Evolutionary conservation across 2,329 filamentous ascomycete genomes (phyloP).

Genomic region (Alternaria arbusti): DNA sequence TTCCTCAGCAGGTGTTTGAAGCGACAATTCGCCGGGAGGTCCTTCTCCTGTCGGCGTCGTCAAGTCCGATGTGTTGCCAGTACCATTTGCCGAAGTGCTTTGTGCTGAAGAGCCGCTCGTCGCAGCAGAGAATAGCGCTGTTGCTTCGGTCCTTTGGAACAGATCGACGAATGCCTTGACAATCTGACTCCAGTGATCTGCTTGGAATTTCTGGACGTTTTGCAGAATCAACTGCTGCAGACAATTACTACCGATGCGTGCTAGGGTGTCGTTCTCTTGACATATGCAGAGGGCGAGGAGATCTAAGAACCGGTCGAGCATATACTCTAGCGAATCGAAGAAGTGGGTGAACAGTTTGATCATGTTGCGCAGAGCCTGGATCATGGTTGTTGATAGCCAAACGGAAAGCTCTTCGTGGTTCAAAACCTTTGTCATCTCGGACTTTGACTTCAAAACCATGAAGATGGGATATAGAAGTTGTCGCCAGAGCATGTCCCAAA

Average conservation of each 20-base stretch:
- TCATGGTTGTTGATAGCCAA: slow-evolving; percentile 99
- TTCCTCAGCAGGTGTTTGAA: slow-evolving; percentile 42
- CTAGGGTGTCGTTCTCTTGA: slow-evolving; percentile 98
- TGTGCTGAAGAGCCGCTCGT: slow-evolving; percentile 53
- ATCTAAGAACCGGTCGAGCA: slow-evolving; percentile 97
- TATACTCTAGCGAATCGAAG: slow-evolving; percentile 93
- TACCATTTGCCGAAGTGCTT: slow-evolving; percentile 59
- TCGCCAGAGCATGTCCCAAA: slow-evolving; percentile 98
- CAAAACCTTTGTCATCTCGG: slow-evolving; percentile 92
- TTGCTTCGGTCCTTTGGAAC: slow-evolving; percentile 92
- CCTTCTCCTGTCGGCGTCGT: slow-evolving; percentile 51
- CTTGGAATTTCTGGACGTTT: slow-evolving; percentile 89
- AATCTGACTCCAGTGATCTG: slow-evolving; percentile 90
- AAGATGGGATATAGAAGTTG: slow-evolving; percentile 98
- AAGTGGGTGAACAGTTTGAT: slow-evolving; percentile 99
- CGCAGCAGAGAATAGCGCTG: slow-evolving; percentile 91
- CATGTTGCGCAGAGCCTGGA: slow-evolving; percentile 97
- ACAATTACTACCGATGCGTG: slow-evolving; percentile 97
- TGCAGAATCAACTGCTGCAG: slow-evolving; percentile 95
- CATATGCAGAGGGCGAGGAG: slow-evolving; percentile 95
- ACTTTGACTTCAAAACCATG: slow-evolving; percentile 94
- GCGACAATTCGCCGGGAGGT: slow-evolving; percentile 41
- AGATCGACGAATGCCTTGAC: slow-evolving; percentile 95
- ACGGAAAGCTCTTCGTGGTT: slow-evolving; percentile 98
- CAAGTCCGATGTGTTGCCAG: slow-evolving; percentile 46